These are phyloP conservation scores for Xylaria sp. DNA, from an alignment of 495 filamentous ascomycete genomes.

Conservation along the genomic window DNA sequence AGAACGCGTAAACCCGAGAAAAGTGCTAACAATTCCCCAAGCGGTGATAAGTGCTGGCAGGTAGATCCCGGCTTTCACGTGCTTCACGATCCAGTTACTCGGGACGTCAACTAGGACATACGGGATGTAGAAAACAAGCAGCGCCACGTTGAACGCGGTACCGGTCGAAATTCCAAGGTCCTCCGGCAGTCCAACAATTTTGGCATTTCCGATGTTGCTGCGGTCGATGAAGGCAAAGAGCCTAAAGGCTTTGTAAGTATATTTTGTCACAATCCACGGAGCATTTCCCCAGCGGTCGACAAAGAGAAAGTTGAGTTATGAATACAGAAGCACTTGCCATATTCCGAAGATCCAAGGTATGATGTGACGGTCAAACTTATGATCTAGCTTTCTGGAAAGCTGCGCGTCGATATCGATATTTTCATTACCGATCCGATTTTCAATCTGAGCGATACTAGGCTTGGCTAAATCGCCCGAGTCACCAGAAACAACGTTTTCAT, in stretches of 20 bases:
- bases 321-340: conserved; percentile 38
- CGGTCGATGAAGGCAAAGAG: conserved; percentile 62
- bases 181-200: conserved; percentile 51
- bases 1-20: conserved; percentile 60
- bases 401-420: not conserved
- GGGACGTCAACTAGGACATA: conserved; percentile 61
- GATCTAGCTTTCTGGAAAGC: conserved; percentile 30
- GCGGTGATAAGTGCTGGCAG: conserved; percentile 57
- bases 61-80: conserved; percentile 62
- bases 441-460: not conserved
- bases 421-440: not conserved
- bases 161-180: conserved; percentile 50
- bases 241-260: conserved; percentile 20
- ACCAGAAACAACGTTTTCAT: not conserved
- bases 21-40: conserved; percentile 61
- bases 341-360: conserved; percentile 59
- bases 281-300: not conserved
- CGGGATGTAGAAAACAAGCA: conserved; percentile 58
- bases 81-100: conserved; percentile 68
- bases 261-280: not conserved
- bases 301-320: not conserved
- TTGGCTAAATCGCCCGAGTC: not conserved
- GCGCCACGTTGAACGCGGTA: conserved; percentile 52
- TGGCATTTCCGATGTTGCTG: conserved; percentile 58
- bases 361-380: conserved; percentile 48